Evolutionary conservation across 345 rosid species (phyloP), one percentile per base, ranked within the genome.

Genomic region (Hypericum androsaemum): DNA sequence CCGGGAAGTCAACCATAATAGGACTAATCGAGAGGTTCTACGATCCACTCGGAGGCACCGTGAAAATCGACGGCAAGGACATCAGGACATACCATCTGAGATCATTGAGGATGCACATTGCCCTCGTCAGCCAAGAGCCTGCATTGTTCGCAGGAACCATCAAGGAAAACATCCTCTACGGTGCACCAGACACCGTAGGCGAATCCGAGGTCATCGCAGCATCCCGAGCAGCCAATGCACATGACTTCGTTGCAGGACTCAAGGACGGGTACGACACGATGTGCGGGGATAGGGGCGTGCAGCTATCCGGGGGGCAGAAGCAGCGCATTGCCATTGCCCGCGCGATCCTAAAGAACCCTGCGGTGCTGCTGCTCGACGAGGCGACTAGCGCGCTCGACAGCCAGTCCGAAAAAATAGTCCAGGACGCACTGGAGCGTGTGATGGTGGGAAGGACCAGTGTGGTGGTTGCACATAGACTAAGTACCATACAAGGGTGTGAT

Each of bases 311-410:
- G 1, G 74, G 77, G 1, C 77, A 68, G 11, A 73, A 62, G 42
- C 77, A 73, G 7, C 61, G 77, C 0, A 52, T 68, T 14, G 68
- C 71, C 1, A 64, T 73, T 45, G 74, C 77, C 1, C 51, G 74
- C 12, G 74, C 77, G 0, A 61, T 73, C 8, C 16, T 73, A 12
- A 73, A 61, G 51, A 50, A 68, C 22, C 74, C 74, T 0, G 17
- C 52, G 0, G 5, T 73, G 3, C 8, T 68, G 43, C 41, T 73
- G 12, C 28, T 73, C 2, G 77, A 73, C 0, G 71, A 68, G 49
- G 77, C 71, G 1, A 73, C 77, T 0, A 73, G 77, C 12, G 71
- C 77, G 1, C 71, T 73, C 7, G 74, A 73, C 6, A 11, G 60
- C 5, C 54, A 57, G 9, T 52, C 71, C 1, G 77, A 72, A 17